These are phyloP conservation scores for Gymnopilus dilepis DNA, from an alignment of 768 basidiomycete species.

Conservation along the genomic window DNA sequence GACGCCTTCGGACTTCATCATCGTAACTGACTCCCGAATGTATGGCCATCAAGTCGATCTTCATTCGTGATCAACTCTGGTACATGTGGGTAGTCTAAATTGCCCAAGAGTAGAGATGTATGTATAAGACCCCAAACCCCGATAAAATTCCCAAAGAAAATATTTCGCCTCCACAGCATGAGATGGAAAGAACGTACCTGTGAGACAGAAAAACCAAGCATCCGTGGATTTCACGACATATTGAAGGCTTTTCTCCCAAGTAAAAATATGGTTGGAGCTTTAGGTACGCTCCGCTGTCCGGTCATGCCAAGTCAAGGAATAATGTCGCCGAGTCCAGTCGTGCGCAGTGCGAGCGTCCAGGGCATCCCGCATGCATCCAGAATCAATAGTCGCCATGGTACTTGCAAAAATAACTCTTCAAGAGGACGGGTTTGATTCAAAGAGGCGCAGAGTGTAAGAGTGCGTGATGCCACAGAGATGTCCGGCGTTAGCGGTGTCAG, in stretches of 20 bases:
- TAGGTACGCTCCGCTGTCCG: neutral
- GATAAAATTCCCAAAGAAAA: neutral
- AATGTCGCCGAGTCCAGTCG: neutral
- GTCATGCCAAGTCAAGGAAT: neutral
- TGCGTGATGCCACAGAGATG: neutral
- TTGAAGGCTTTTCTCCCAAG: neutral
- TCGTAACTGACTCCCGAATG: neutral
- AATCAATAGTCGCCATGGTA: neutral
- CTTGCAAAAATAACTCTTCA: neutral
- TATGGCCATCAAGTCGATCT: neutral
- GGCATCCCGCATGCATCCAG: neutral
- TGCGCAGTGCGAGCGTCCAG: neutral
- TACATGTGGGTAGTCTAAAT: neutral
- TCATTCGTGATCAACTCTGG: neutral
- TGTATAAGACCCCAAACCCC: neutral
- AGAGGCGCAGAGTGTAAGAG: neutral
- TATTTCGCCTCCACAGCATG: neutral
- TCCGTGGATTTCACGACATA: neutral
- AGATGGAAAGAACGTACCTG: neutral
- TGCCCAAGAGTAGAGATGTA: neutral
- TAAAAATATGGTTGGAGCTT: neutral
- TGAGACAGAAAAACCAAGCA: neutral
- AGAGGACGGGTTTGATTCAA: neutral
- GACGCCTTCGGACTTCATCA: no score
- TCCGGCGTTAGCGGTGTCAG: constrained; percentile 3